Base-by-base conservation (phyloP, 495 filamentous ascomycete genomes). In the Lophiostoma macrostomum region DNA sequence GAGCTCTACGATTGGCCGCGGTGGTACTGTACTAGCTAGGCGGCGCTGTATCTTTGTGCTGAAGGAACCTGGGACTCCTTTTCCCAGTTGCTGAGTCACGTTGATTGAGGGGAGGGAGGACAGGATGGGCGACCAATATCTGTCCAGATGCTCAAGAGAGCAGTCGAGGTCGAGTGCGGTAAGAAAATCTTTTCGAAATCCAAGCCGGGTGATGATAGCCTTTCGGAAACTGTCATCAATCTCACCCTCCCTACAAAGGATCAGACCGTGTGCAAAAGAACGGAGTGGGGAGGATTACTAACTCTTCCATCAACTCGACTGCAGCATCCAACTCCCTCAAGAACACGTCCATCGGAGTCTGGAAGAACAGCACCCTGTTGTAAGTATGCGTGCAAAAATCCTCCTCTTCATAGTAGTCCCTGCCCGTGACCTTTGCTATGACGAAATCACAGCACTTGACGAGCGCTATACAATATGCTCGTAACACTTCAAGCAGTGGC, bases 351-450 rank as follows among this genome's bases (percentile, higher is more conserved):
- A 42, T 18, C 3, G 54, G 54, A 16, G 46, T 31, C 24, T 45
- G 16, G 6, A 83, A 78, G 23, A 97, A 71, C 0, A 99, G 76
- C 34, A 76, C 78, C 23, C 91, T 80, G 56, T 89, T 85, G 66
- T 91, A 97, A 0, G 91, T 81, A 66, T 94, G 89, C 3, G 87
- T 88, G 19, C 90, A 86, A 59, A 97, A 96, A 62, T 98, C 93
- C 70, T 98, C 93, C 71, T 98, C 93, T 87, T 98, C 93, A 65
- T 88, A 95, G 60, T 83, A 95, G 60, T 91, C 84, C 67, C 96
- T 88, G 19, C 73, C 71, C 35, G 77, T 80, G 49, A 97, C 84
- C 20, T 79, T 77, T 39, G 78, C 74, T 59, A 91, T 86, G 5
- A 94, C 90, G 64, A 82, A 80, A 53, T 81, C 84, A 68, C 91